These are phyloP conservation scores for Arabidopsis suecica DNA, from an alignment of 345 rosid species.

Conservation along the genomic window DNA sequence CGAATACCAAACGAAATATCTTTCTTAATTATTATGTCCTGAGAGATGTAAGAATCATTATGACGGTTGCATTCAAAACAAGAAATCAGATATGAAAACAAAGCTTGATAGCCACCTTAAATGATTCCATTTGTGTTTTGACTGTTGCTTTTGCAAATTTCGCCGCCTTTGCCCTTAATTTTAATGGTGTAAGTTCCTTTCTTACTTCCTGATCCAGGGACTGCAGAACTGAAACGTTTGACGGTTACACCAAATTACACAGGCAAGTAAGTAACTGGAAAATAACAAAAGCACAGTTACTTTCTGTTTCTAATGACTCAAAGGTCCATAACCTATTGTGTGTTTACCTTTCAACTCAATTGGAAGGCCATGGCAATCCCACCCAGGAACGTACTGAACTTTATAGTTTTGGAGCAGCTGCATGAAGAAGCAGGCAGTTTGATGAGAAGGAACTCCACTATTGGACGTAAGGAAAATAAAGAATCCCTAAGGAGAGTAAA, in stretches of 20 bases:
- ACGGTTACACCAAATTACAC: slow-evolving; percentile 47
- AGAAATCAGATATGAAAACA: background rate
- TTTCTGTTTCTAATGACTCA: slow-evolving; percentile 11
- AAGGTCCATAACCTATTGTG: slow-evolving; percentile 20
- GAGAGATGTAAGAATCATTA: slow-evolving; percentile 18
- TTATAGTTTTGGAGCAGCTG: slow-evolving; percentile 91
- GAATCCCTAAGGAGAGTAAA: background rate
- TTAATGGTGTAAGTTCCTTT: slow-evolving; percentile 82
- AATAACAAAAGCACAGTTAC: slow-evolving; percentile 10
- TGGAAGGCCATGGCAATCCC: slow-evolving; percentile 99
- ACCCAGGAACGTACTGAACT: slow-evolving; percentile 88
- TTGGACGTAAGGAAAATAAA: slow-evolving; percentile 8
- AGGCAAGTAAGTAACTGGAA: slow-evolving; percentile 29
- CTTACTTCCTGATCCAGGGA: slow-evolving; percentile 83
- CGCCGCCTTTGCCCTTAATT: slow-evolving; percentile 92
- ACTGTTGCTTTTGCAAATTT: slow-evolving; percentile 94
- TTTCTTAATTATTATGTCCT: background rate
- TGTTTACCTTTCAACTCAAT: slow-evolving; percentile 95
- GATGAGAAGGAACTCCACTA: slow-evolving; percentile 22
- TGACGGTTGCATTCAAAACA: slow-evolving; percentile 16
- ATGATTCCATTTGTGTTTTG: slow-evolving; percentile 91
- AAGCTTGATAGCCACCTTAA: slow-evolving; percentile 64
- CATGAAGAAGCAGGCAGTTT: slow-evolving; percentile 31
- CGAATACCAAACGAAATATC: background rate
- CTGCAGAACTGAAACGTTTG: slow-evolving; percentile 80